Evolutionary conservation across 345 rosid species (phyloP).

Genomic region (Dipteronia sinensis): DNA sequence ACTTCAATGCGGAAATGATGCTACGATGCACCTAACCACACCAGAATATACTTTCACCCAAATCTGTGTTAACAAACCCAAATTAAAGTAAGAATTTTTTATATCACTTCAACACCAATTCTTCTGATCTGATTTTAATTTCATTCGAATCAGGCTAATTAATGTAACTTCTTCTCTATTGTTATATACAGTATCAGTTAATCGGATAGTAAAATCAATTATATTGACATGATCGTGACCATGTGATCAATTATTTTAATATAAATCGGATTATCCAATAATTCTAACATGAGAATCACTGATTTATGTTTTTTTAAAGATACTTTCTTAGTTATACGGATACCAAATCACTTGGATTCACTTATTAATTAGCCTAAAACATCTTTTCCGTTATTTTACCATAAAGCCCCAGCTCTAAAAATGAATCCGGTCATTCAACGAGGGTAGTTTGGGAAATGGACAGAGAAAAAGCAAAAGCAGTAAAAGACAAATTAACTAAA

Average conservation of each 20-base stretch:
- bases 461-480: conserved; percentile 10
- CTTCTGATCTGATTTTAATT: too few relatives aligned
- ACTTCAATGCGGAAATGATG: too few relatives aligned
- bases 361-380: neutral
- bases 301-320: neutral
- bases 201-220: too few relatives aligned
- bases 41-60: neutral
- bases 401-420: neutral
- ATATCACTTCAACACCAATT: too few relatives aligned
- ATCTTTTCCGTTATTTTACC: neutral
- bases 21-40: conserved; percentile 6
- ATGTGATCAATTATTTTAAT: too few relatives aligned
- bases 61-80: neutral
- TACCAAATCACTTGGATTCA: conserved; percentile 17
- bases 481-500: conserved; percentile 7
- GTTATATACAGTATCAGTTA: too few relatives aligned
- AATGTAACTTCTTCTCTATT: too few relatives aligned
- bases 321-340: neutral
- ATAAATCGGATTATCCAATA: neutral
- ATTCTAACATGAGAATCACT: neutral
- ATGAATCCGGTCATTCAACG: neutral
- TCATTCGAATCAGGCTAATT: too few relatives aligned
- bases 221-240: too few relatives aligned
- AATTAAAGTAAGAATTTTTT: too few relatives aligned
- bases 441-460: neutral